These are phyloP conservation scores for Carex kokanica DNA, from an alignment of 176 grass and related monocot species.

Conservation along the genomic window DNA sequence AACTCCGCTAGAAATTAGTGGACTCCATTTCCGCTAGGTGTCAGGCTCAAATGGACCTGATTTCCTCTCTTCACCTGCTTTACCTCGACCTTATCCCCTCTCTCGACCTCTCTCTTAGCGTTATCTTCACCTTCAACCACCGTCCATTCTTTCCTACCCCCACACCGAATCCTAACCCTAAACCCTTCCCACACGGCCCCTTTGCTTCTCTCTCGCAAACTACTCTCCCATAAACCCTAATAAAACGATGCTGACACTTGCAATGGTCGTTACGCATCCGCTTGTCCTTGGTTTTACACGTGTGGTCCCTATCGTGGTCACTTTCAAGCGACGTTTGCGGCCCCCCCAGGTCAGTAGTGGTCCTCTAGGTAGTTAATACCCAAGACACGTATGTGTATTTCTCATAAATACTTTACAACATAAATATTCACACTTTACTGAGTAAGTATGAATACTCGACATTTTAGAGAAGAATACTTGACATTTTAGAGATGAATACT, in stretches of 20 bases:
- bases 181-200: conserved; percentile 35
- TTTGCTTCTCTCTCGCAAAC: conserved; percentile 37
- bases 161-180: conserved; percentile 33
- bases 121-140: conserved; percentile 76
- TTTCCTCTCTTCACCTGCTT: conserved; percentile 65
- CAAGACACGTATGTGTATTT: too few species aligned
- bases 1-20: conserved; percentile 64
- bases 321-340: too few species aligned
- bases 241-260: conserved; percentile 41
- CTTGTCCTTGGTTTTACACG: too few species aligned
- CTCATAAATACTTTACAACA: too few species aligned
- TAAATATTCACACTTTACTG: too few species aligned
- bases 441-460: too few species aligned
- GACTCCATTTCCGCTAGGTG: conserved; percentile 53
- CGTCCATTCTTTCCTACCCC: conserved; percentile 71
- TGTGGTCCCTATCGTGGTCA: too few species aligned
- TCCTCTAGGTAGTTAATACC: too few species aligned
- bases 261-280: not conserved
- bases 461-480: too few species aligned
- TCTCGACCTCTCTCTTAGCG: conserved; percentile 69
- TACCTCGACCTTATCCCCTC: conserved; percentile 65
- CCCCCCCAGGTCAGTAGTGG: too few species aligned
- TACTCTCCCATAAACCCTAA: conserved; percentile 51
- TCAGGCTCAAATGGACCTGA: conserved; percentile 61
- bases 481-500: too few species aligned